phyloP scores from a whole-genome alignment of 768 basidiomycete species.

The Pleurotus eryngii region DNA sequence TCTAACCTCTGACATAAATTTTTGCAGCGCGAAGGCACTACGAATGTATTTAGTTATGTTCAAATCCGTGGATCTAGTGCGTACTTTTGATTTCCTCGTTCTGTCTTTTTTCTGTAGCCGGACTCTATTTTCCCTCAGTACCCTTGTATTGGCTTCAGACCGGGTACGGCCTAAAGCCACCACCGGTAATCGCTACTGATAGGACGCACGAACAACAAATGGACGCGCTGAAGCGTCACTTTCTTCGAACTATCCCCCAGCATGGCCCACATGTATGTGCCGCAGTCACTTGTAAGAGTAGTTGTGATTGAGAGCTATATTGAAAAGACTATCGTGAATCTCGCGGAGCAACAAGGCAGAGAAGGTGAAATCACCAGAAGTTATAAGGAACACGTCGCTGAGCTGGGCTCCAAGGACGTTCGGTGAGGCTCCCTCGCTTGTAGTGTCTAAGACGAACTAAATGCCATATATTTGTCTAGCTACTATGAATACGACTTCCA shows the following conservation, averaged over 20 bases:
- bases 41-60: conserved; percentile 84
- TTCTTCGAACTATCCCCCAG: conserved; percentile 54
- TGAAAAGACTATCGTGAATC: conserved; percentile 73
- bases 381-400: conserved; percentile 67
- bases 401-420: conserved; percentile 51
- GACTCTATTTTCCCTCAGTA: conserved; percentile 45
- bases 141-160: conserved; percentile 93
- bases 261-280: conserved; percentile 80
- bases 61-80: conserved; percentile 90
- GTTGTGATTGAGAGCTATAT: conserved; percentile 9
- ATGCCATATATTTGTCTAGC: conserved; percentile 30
- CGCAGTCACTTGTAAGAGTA: conserved; percentile 10
- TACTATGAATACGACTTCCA: conserved; percentile 93
- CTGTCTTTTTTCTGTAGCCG: conserved; percentile 2
- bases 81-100: conserved; percentile 19
- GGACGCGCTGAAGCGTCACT: conserved; percentile 70
- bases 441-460: not conserved
- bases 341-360: conserved; percentile 89
- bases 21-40: conserved; percentile 63
- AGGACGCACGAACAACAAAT: conserved; percentile 70
- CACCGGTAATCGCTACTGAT: conserved; percentile 73
- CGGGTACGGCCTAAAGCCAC: conserved; percentile 84
- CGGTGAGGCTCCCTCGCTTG: conserved; percentile 37
- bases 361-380: conserved; percentile 78
- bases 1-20: not conserved